phyloP scores from a whole-genome alignment of 2,329 filamentous ascomycete genomes.

The Microdochium trichocladiopsis region DNA sequence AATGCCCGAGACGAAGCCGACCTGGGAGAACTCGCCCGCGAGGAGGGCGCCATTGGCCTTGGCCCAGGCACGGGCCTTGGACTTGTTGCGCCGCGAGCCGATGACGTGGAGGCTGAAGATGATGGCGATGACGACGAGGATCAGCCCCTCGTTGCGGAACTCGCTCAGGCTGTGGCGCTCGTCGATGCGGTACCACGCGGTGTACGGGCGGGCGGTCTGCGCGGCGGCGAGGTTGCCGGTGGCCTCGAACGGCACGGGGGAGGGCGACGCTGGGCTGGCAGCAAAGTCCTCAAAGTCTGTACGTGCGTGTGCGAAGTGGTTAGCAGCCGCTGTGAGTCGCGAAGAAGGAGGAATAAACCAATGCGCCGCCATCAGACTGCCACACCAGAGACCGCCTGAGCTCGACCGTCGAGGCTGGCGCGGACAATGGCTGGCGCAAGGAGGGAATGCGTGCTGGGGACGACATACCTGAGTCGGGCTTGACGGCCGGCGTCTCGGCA shows the following conservation, averaged over 20 bases:
- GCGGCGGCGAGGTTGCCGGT: constrained; percentile 36
- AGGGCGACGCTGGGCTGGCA: constrained; percentile 59
- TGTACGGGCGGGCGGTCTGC: constrained; percentile 58
- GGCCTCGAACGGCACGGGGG: constrained; percentile 40
- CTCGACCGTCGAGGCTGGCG: constrained; percentile 1
- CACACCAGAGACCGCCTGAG: background rate
- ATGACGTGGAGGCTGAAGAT: constrained; percentile 75
- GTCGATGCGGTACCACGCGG: constrained; percentile 95
- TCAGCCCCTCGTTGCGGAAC: constrained; percentile 80
- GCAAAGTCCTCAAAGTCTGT: constrained; percentile 94
- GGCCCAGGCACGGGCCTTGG: constrained; percentile 76
- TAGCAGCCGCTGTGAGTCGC: too few relatives aligned
- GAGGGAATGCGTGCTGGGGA: constrained; percentile 5
- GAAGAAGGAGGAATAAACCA: too few relatives aligned
- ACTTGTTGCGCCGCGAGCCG: constrained; percentile 73
- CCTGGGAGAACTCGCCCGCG: constrained; percentile 74
- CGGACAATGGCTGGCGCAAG: background rate
- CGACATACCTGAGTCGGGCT: constrained; percentile 57
- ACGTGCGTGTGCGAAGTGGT: constrained; percentile 8
- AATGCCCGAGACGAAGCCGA: constrained; percentile 66
- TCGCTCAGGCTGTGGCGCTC: constrained; percentile 79
- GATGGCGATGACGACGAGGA: constrained; percentile 67
- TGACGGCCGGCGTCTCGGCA: constrained; percentile 38
- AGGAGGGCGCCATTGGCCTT: constrained; percentile 65
- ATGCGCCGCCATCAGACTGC: constrained; percentile 12